Percentiles rank a stretch among this genome's conserved stretches.
phyloP scores from a whole-genome alignment of 2,329 filamentous ascomycete genomes.

The Aspergillus latus region DNA sequence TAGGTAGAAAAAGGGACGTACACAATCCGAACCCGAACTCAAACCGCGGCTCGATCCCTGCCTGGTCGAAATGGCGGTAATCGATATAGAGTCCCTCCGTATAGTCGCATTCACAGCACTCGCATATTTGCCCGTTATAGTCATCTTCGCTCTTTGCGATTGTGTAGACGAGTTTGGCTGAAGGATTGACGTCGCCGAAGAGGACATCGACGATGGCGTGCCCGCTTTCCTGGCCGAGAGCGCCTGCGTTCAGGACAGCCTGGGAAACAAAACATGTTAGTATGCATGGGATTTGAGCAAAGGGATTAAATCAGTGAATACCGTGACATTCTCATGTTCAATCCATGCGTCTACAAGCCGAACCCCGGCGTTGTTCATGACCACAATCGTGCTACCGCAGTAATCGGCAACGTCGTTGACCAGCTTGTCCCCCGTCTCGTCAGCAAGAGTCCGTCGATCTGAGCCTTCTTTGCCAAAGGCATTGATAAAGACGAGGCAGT shows the following conservation, averaged over 20 bases:
- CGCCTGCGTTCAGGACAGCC: not conserved
- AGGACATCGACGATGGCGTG: conserved; percentile 79
- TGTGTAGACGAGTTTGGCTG: conserved; percentile 76
- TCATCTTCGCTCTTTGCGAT: conserved; percentile 67
- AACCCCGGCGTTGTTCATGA: conserved; percentile 75
- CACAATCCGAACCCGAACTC: not conserved
- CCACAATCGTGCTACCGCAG: conserved; percentile 80
- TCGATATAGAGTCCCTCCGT: not conserved
- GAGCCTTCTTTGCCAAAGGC: conserved; percentile 79
- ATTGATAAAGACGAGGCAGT: conserved; percentile 78
- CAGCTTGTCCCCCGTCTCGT: conserved; percentile 78
- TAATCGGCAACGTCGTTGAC: conserved; percentile 71
- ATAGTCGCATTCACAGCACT: not conserved
- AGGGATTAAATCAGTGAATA: conserved; percentile 50
- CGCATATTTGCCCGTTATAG: conserved; percentile 53
- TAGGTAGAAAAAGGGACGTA: not conserved
- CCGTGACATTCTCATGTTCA: conserved; percentile 74
- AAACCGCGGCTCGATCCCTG: not conserved
- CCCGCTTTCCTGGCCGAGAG: conserved; percentile 78
- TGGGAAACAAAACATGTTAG: conserved; percentile 48
- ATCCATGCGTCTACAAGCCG: conserved; percentile 63
- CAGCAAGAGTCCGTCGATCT: conserved; percentile 62
- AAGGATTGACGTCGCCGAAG: conserved; percentile 76
- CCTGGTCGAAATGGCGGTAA: conserved; percentile 1
- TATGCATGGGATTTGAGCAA: conserved; percentile 51